Evolutionary conservation across 495 filamentous ascomycete genomes (phyloP).

Genomic region (Bathelium albidoporum): DNA sequence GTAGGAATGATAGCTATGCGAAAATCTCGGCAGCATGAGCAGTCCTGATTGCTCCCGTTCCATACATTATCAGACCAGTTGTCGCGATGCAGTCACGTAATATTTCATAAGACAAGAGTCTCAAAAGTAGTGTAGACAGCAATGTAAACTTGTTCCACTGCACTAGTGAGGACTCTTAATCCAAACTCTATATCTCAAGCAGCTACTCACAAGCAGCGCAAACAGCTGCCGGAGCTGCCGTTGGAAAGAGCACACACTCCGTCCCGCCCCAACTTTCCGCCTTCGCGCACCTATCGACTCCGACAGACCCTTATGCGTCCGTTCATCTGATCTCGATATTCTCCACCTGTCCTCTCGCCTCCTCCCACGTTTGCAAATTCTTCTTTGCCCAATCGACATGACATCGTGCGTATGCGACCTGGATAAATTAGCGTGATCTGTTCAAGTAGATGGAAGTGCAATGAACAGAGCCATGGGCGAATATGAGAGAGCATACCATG

Average conservation of each 20-base stretch:
- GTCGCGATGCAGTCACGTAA: too few relatives aligned
- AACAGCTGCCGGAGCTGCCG: background rate
- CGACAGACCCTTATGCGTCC: too few relatives aligned
- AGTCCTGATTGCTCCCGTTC: too few relatives aligned
- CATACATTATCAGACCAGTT: too few relatives aligned
- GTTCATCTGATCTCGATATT: conserved; percentile 59
- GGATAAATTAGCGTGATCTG: background rate
- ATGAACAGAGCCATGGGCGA: conserved; percentile 11
- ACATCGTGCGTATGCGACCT: conserved; percentile 88
- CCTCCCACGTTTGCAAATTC: conserved; percentile 92
- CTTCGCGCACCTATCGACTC: too few relatives aligned
- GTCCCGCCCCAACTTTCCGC: too few relatives aligned
- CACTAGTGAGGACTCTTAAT: background rate
- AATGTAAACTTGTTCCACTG: background rate
- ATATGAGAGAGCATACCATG: conserved; percentile 57
- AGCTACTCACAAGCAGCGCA: background rate
- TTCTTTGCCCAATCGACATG: conserved; percentile 98
- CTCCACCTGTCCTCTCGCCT: conserved; percentile 82
- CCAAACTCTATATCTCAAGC: background rate
- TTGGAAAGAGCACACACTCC: too few relatives aligned
- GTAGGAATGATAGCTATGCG: too few relatives aligned
- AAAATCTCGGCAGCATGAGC: too few relatives aligned
- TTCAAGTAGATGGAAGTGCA: conserved; percentile 18
- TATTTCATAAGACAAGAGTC: too few relatives aligned
- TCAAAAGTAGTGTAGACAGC: too few relatives aligned